Evolutionary conservation across 2,329 filamentous ascomycete species (phyloP).

Genomic region (Alternaria atra): DNA sequence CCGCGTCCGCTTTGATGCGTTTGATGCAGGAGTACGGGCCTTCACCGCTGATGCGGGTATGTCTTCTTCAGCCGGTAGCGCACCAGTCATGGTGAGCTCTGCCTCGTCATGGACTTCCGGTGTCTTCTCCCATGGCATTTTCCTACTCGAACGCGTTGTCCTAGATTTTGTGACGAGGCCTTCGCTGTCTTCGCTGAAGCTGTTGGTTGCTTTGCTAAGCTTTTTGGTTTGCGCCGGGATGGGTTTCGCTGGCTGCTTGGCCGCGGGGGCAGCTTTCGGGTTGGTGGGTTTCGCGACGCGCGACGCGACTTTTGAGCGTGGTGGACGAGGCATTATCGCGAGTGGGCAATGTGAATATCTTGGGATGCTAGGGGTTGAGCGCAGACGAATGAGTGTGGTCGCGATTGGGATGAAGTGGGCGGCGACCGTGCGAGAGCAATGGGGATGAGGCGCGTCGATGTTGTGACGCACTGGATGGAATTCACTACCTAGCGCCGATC

Average conservation of each 20-base stretch:
- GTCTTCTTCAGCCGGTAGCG: constrained; percentile 34
- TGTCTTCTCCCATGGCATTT: constrained; percentile 29
- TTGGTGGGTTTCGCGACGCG: constrained; percentile 40
- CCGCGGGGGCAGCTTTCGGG: constrained; percentile 28
- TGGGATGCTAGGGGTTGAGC: constrained; percentile 3
- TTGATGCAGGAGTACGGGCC: constrained; percentile 33
- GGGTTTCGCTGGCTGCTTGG: constrained; percentile 29
- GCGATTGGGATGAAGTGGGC: constrained; percentile 3
- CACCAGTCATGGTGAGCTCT: constrained; percentile 50
- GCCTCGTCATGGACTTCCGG: constrained; percentile 30
- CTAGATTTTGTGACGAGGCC: constrained; percentile 43
- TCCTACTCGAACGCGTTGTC: constrained; percentile 31
- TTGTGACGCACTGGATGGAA: constrained; percentile 23
- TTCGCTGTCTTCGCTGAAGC: constrained; percentile 50
- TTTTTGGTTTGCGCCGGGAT: constrained; percentile 28
- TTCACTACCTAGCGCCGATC: constrained; percentile 22
- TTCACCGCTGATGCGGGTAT: constrained; percentile 13
- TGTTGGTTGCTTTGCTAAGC: constrained; percentile 24
- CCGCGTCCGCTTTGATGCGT: constrained; percentile 26
- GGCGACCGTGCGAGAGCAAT: constrained; percentile 14
- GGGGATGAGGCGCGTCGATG: constrained; percentile 21
- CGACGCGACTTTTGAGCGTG: constrained; percentile 49
- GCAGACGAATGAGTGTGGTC: constrained; percentile 16
- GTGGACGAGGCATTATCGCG: constrained; percentile 49
- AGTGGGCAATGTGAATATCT: constrained; percentile 1